Evolutionary conservation across 2,329 filamentous ascomycete genomes (phyloP).

Genomic region (Cladosporium sp.): DNA sequence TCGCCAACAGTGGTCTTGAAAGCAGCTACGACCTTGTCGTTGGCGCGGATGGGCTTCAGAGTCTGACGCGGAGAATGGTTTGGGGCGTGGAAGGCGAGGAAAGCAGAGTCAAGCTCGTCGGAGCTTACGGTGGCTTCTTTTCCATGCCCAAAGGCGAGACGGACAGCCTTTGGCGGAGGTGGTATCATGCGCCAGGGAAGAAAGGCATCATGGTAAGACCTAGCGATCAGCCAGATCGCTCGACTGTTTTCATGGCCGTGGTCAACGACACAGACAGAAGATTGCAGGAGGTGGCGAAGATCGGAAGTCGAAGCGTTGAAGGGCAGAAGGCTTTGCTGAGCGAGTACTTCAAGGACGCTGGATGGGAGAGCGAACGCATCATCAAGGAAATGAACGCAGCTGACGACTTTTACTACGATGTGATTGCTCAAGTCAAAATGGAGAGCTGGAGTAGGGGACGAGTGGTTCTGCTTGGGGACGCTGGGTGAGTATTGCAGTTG

Average conservation of each 20-base stretch:
- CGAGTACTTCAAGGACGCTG: slow-evolving; percentile 24
- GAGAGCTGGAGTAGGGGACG: slow-evolving; percentile 26
- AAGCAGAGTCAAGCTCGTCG: slow-evolving; percentile 17
- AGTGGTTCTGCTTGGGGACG: slow-evolving; percentile 29
- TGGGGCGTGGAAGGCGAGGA: slow-evolving; percentile 23
- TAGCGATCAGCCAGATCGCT: slow-evolving; percentile 17
- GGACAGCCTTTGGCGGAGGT: slow-evolving; percentile 30
- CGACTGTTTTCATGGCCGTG: slow-evolving; percentile 25
- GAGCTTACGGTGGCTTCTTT: slow-evolving; percentile 31
- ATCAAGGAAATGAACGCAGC: slow-evolving; percentile 24
- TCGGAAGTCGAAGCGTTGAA: slow-evolving; percentile 16
- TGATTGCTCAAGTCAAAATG: slow-evolving; percentile 30
- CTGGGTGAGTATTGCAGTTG: slow-evolving; percentile 12
- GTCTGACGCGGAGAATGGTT: slow-evolving; percentile 24
- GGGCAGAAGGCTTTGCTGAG: slow-evolving; percentile 26
- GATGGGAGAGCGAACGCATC: slow-evolving; percentile 27
- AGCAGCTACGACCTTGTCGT: slow-evolving; percentile 26
- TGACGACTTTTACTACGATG: slow-evolving; percentile 32
- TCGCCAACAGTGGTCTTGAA: slow-evolving; percentile 21
- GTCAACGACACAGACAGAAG: slow-evolving; percentile 22
- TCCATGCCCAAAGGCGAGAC: slow-evolving; percentile 23
- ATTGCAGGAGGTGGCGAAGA: slow-evolving; percentile 16
- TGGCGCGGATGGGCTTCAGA: slow-evolving; percentile 31
- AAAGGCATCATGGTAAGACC: slow-evolving; percentile 30
- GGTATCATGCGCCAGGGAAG: slow-evolving; percentile 29